These are phyloP conservation scores for Pulveroboletus frians DNA, from an alignment of 768 basidiomycete species.

Conservation along the genomic window DNA sequence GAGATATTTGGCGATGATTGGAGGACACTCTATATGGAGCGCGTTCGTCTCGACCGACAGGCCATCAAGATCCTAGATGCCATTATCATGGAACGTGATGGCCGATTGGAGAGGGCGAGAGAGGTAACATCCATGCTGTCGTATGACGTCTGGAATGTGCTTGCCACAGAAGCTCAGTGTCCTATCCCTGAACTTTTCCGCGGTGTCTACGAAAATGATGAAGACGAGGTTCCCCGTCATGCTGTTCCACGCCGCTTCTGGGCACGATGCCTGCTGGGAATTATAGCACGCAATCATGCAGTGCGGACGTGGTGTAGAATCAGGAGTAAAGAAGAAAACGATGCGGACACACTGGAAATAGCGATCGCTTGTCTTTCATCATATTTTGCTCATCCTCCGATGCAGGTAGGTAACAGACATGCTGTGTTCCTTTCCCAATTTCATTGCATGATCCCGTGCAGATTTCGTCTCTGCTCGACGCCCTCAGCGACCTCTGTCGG, in stretches of 20 bases:
- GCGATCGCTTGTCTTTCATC: constrained; percentile 48
- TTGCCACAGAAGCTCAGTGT: constrained; percentile 37
- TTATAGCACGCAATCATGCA: constrained; percentile 41
- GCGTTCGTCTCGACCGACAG: constrained; percentile 40
- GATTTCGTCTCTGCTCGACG: constrained; percentile 39
- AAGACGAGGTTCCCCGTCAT: constrained; percentile 17
- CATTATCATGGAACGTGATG: constrained; percentile 35
- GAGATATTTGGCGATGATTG: constrained; percentile 35
- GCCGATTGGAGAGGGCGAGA: constrained; percentile 37
- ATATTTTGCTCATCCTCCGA: constrained; percentile 43
- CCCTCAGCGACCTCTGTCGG: constrained; percentile 38
- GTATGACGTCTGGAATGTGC: constrained; percentile 53
- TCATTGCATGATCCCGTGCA: constrained; percentile 16
- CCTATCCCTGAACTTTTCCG: constrained; percentile 32
- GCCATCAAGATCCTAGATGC: constrained; percentile 39
- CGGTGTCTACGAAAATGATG: constrained; percentile 10
- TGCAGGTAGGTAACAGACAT: constrained; percentile 33
- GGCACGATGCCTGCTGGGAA: constrained; percentile 41
- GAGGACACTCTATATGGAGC: constrained; percentile 41
- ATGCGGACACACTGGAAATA: constrained; percentile 36
- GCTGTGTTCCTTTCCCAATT: neutral
- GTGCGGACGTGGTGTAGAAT: constrained; percentile 35
- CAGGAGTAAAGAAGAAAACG: constrained; percentile 3
- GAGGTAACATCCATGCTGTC: constrained; percentile 36
- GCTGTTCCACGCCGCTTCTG: constrained; percentile 45